phyloP scores from a whole-genome alignment of 2,329 filamentous ascomycete species.

The Colletotrichum higginsianum region DNA sequence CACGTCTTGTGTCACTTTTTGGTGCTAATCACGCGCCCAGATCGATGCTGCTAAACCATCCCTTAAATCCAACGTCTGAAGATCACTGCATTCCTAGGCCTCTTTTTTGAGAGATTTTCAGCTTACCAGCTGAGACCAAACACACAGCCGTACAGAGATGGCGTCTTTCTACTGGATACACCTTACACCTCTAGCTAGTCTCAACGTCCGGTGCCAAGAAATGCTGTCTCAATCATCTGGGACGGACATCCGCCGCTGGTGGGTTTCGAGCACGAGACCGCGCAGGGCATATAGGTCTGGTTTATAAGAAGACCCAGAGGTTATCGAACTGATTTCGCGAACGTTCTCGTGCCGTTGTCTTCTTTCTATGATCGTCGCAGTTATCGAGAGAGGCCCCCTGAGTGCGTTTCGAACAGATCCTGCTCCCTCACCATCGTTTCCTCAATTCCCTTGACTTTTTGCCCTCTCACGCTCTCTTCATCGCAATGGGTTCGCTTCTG shows the following conservation, averaged over 20 bases:
- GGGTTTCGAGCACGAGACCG: not conserved
- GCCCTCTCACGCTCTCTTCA: too few species aligned
- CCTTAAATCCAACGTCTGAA: slow-evolving; percentile 6
- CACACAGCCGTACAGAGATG: not conserved
- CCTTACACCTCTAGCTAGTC: not conserved
- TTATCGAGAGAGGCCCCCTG: not conserved
- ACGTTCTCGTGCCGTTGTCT: not conserved
- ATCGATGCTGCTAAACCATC: not conserved
- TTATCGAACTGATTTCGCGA: not conserved
- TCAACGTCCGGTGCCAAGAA: slow-evolving; percentile 7
- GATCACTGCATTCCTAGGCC: slow-evolving; percentile 19
- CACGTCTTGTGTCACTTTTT: too few species aligned
- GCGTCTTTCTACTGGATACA: not conserved
- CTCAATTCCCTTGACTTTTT: not conserved
- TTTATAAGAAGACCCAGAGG: not conserved
- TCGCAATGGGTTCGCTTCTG: slow-evolving; percentile 7
- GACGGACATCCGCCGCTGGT: slow-evolving; percentile 13
- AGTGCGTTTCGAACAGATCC: not conserved
- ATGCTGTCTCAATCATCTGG: slow-evolving; percentile 7
- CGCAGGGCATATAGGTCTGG: not conserved
- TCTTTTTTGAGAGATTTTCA: not conserved
- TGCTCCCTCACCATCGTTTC: not conserved
- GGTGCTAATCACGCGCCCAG: not conserved
- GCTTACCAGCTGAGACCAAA: not conserved
- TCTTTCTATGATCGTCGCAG: not conserved